Conservation (phyloP, 768 basidiomycete species). For the Mycena floridula region DNA sequence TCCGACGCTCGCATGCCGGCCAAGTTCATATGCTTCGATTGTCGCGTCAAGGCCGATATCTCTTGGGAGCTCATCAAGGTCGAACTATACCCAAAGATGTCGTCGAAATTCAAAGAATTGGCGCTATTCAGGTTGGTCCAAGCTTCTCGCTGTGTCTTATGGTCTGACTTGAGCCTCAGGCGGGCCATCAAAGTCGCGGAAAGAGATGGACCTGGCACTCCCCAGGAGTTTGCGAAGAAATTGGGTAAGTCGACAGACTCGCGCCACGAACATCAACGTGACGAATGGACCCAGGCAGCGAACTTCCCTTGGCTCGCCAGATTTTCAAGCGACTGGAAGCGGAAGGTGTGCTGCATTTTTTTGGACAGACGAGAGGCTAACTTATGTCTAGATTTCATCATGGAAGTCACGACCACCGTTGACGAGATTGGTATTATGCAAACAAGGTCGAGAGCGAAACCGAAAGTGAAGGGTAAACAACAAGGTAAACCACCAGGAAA, state of each 20-base stretch:
- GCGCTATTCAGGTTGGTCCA: constrained; percentile 57
- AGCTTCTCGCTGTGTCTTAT: neutral
- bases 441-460: constrained; percentile 27
- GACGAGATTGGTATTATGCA: constrained; percentile 47
- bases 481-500: constrained; percentile 35
- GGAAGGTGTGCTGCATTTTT: constrained; percentile 44
- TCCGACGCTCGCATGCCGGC: constrained; percentile 53
- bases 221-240: constrained; percentile 48
- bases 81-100: constrained; percentile 49
- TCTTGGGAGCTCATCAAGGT: constrained; percentile 67
- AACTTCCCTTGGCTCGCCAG: constrained; percentile 49
- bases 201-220: constrained; percentile 32
- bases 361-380: neutral
- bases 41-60: constrained; percentile 58
- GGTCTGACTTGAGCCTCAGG: constrained; percentile 24
- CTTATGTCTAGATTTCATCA: constrained; percentile 48
- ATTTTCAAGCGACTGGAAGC: constrained; percentile 63
- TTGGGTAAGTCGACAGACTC: constrained; percentile 47
- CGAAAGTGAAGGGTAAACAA: no score
- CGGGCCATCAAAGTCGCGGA: constrained; percentile 70
- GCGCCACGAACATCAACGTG: no score
- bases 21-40: constrained; percentile 70
- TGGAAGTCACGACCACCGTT: constrained; percentile 37
- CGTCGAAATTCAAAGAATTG: constrained; percentile 61
- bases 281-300: constrained; percentile 53